Base-by-base conservation (phyloP, 2,329 filamentous ascomycete species). In the Talaromyces sp. region DNA sequence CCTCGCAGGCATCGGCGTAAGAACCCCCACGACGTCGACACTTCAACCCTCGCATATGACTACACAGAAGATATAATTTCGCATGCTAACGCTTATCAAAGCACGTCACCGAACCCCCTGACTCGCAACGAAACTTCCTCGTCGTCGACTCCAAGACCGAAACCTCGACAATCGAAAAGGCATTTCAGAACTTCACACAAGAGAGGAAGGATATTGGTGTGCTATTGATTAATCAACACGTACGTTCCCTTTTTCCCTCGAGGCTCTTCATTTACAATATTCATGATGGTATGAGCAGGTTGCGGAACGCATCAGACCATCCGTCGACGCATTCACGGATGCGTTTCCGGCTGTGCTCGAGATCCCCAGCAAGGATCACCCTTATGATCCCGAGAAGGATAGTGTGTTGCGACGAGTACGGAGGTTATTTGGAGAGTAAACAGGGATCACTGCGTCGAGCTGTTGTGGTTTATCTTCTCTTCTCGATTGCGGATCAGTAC, bases 301-400 rank as follows among this genome's bases (percentile, higher is more conserved):
- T 72, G 95, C 95, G 58, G 95, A 99, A 75, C 87, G 87, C 75
- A 99, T 99, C 84, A 87, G 95, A 76, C 86, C 93, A 75, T 87
- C 88, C 65, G 89, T 99, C 69, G 95, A 99, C 77, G 87, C 86
- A 40, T 97, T 96, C 79, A 93, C 92, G 21, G 91, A 93, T 57
- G 93, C 95, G 4, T 99, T 99, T 79, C 95, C 95, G n/a, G 89
- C 92, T 23, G 85, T 99, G 61, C 86, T 99, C 63, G 95, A 99
- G 78, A 98, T 99, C 65, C 95, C 95, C 25, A 96, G 92, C 80
- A 99, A 99, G 83, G 95, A 99, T 76, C 95, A 99, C 76, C 95
- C 95, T 1, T 99, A 99, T 74, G 93, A 99, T 71, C 95, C 95
- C 0, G 95, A 99, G 80, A 99, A 99, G 82, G 95, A 99, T 77